Base-by-base conservation (phyloP, 208 protist species). In the Blechomonas ayalai region DNA sequence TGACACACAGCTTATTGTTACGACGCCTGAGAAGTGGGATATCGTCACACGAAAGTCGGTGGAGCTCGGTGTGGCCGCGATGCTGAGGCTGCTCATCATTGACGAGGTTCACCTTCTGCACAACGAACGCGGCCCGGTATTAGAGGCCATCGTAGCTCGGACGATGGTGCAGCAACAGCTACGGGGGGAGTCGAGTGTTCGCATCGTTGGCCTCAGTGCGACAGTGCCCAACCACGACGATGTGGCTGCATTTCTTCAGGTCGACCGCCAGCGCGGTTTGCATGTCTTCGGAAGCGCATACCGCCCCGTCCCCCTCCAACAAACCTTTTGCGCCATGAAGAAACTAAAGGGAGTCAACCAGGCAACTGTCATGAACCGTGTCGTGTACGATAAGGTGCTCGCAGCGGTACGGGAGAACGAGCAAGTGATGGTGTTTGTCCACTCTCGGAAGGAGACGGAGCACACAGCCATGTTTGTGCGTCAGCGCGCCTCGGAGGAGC, bases 21-120 rank as follows among this genome's bases (percentile, higher is more conserved):
- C 97, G 9, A 99, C 98, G 10, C 99, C 99, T 7, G 98, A 99
- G 74, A 99, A 99, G 82, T 99, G 97, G 97, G 98, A 99, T 63
- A 95, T 99, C 36, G 95, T 99, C 28, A 99, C 98, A 9, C 84
- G 98, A 50, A 99, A 99, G 60, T 81, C 83, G 13, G 75, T 98
- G 13, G 71, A 98, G 32, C 95, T 98, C 12, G 81, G 82, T 13
- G 76, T 96, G 12, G 82, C 81, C 1, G 66, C 78, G 4, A 54
- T 81, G 57, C 67, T 96, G 24, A 73, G 77, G 44, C 64, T 98
- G 24, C 52, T 98, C 15, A 97, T 98, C 53, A 91, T 99, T 46
- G 97, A 99, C 62, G 96, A 99, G 73, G 95, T 99, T 49, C 99
- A 99, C 71, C 70, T 99, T 12, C 78, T 99, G 26, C 98, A 99